Evolutionary conservation across 148 eudicot species (phyloP).

Genomic region (Vaccinium macrocarpon): DNA sequence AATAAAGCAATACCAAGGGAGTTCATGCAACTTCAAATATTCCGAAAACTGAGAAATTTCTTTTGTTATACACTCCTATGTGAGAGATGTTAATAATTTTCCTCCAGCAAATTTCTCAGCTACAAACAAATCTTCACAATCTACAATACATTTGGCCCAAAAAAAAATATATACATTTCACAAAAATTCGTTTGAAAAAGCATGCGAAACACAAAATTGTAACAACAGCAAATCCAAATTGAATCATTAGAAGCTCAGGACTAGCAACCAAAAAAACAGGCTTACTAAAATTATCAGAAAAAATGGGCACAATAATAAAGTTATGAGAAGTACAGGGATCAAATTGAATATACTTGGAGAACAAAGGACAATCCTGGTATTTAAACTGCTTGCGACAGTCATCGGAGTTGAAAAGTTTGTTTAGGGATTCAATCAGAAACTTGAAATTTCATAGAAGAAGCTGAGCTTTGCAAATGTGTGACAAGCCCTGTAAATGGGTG

Average conservation of each 20-base stretch:
- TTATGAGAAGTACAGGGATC: background rate
- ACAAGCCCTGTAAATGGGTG: background rate
- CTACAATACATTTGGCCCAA: too few species aligned
- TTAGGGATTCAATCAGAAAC: background rate
- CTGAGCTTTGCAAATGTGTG: background rate
- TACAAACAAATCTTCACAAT: too few species aligned
- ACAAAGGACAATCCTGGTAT: background rate
- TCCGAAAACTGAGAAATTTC: too few species aligned
- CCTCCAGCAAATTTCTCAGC: too few species aligned
- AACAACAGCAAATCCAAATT: too few species aligned
- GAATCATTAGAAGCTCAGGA: background rate
- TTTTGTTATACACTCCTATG: too few species aligned
- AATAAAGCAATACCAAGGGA: too few species aligned
- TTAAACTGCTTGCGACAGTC: background rate
- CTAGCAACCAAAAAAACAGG: background rate
- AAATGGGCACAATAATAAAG: background rate
- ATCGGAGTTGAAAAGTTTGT: background rate
- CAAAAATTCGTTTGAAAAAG: too few species aligned
- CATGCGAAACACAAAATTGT: too few species aligned
- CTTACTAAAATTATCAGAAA: background rate
- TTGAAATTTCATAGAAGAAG: background rate
- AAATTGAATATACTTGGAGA: slow-evolving; percentile 2
- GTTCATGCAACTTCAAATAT: too few species aligned
- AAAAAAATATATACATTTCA: too few species aligned
- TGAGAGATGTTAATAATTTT: too few species aligned